Conservation (phyloP, 2,329 filamentous ascomycete species). For the Aplosporella prunicola region DNA sequence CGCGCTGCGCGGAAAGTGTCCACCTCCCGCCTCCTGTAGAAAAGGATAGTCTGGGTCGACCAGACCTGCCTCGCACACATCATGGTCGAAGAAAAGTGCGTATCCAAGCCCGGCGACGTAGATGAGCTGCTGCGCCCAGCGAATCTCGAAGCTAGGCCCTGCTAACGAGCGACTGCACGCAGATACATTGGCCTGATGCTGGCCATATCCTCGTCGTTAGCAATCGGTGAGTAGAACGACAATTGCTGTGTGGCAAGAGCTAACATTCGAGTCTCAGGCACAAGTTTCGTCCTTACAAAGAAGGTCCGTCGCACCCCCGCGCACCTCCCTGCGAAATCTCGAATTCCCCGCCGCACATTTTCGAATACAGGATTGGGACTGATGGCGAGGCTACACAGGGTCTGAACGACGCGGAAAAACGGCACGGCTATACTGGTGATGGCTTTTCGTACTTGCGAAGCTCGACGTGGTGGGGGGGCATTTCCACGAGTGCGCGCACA, state of each 20-base stretch:
- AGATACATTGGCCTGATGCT: constrained; percentile 33
- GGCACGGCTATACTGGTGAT: constrained; percentile 93
- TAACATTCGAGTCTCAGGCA: constrained; percentile 47
- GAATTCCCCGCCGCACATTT: too few species aligned
- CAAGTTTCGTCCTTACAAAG: constrained; percentile 98
- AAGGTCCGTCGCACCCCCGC: constrained; percentile 53
- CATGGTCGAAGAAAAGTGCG: constrained; percentile 34
- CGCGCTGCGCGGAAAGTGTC: too few species aligned
- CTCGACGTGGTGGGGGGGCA: constrained; percentile 96
- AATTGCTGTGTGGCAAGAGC: too few species aligned
- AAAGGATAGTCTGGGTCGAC: too few species aligned
- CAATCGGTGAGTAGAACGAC: constrained; percentile 24
- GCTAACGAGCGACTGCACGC: too few species aligned
- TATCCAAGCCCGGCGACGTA: constrained; percentile 17
- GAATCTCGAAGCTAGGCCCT: too few species aligned
- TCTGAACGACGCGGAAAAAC: constrained; percentile 79
- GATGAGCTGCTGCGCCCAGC: too few species aligned
- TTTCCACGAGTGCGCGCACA: constrained; percentile 62
- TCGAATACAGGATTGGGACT: constrained; percentile 11
- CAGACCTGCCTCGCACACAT: constrained; percentile 11
- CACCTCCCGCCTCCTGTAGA: too few species aligned
- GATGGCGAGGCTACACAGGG: constrained; percentile 46
- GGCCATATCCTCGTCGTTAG: constrained; percentile 31
- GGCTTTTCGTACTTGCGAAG: constrained; percentile 90
- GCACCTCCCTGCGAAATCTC: constrained; percentile 1